Evolutionary conservation across 2,329 filamentous ascomycete genomes (phyloP).

Genomic region (Colletotrichum echinochloae): DNA sequence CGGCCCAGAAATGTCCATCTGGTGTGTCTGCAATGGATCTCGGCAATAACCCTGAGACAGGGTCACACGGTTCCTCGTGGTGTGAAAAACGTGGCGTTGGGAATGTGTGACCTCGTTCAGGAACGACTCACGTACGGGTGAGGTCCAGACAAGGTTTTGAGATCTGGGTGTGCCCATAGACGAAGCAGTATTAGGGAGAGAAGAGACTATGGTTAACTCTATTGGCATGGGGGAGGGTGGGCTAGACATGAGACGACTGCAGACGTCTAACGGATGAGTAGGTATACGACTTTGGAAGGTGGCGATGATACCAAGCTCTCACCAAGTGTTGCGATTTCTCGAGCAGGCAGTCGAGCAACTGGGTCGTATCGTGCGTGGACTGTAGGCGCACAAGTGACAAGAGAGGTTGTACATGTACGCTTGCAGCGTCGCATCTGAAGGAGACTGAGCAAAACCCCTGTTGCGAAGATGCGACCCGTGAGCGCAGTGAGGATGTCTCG

Average conservation of each 20-base stretch:
- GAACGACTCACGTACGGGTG: background rate
- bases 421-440: background rate
- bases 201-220: background rate
- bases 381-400: background rate
- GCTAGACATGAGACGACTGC: background rate
- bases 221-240: background rate
- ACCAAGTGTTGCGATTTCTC: background rate
- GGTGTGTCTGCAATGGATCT: constrained; percentile 13
- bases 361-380: background rate
- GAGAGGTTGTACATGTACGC: background rate
- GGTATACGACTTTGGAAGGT: constrained; percentile 11
- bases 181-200: background rate
- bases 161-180: background rate
- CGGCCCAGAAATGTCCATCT: constrained; percentile 4
- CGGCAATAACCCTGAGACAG: constrained; percentile 18
- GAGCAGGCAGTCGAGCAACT: background rate
- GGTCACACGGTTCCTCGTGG: background rate
- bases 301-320: background rate
- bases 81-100: constrained; percentile 1
- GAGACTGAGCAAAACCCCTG: background rate
- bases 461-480: background rate
- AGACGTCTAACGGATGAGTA: background rate
- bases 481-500: background rate
- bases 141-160: constrained; percentile 2
- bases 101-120: background rate